Evolutionary conservation across 352 stramenopile genomes (phyloP), one percentile per base, ranked within the genome.

Genomic region (Phytophthora cactorum): DNA sequence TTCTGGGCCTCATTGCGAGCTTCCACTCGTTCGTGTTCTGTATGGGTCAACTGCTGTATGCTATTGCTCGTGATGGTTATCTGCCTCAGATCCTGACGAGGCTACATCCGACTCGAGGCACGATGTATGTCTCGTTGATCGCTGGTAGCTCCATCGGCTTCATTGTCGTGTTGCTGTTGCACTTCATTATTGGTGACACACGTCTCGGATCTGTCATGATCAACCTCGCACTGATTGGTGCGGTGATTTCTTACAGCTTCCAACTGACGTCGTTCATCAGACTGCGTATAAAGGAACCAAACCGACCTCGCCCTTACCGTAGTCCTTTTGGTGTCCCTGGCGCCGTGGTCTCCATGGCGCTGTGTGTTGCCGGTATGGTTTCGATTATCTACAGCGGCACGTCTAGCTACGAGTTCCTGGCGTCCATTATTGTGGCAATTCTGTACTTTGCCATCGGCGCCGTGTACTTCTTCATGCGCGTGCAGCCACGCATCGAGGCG

Each of bases 21-120:
- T 91, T 91, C 62, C 81, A 90, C 74, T 91, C 81, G 61, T 91
- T 91, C 59, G 81, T 91, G n/a, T 91, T 85, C 55, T 91, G 83
- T 69, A 91, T 91, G 82, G 82, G 82, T 22, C 79, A 84, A 17
- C 46, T 91, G 44, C 60, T 91, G 27, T 88, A 78, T 50, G 83
- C 83, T 12, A 91, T 91, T 58, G 83, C 83, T 17, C 79, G 81
- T 14, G 83, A 91, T 47, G 83, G 83, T 5, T 91, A 70, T 47
- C 62, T 91, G 17, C 81, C 83, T 1, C 56, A 76, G 25, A 47
- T 84, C n/a, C 52, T 91, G 22, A 89, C 81, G 8, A 77, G 44
- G 9, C 15, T 83, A 3, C 78, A 87, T 28, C 72, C 78, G 22
- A 81, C 68, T 5, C 66, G 68, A 14, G 78, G 75, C 31, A 91